These are phyloP conservation scores for Rhizoclosmatium sp. DNA, from an alignment of 192 early-diverging fungal genomes.

Conservation along the genomic window DNA sequence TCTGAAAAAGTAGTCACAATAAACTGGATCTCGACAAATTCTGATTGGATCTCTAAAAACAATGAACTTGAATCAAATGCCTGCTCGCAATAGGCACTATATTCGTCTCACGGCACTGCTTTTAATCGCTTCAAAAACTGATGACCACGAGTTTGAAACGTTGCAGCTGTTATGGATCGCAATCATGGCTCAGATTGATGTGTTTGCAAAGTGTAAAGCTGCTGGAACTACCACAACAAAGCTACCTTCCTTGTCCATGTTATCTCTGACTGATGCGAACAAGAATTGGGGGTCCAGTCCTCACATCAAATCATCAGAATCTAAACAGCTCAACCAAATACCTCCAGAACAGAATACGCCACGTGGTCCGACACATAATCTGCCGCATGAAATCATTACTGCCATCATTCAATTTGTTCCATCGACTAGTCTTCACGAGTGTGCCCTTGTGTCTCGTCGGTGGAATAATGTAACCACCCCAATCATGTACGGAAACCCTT, in stretches of 20 bases:
- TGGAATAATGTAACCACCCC: constrained; percentile 27
- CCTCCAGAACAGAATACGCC: neutral
- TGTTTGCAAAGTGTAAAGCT: neutral
- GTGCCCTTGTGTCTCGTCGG: constrained; percentile 22
- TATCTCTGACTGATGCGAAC: neutral
- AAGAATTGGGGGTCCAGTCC: neutral
- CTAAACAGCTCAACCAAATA: neutral
- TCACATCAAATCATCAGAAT: neutral
- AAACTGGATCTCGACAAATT: constrained; percentile 41
- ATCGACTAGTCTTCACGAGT: neutral
- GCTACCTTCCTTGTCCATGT: no score
- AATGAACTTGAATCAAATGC: no score
- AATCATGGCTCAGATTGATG: neutral
- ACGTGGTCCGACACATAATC: neutral
- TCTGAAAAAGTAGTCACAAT: constrained; percentile 33
- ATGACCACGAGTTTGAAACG: neutral
- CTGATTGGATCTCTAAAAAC: no score
- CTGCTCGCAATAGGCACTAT: neutral
- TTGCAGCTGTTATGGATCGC: neutral
- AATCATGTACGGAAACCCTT: constrained; percentile 19
- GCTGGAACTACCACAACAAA: neutral
- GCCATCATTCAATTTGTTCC: constrained; percentile 10
- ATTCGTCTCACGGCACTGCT: neutral
- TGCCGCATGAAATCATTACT: constrained; percentile 25
- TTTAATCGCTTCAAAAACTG: neutral